A percentile compares a stretch with the other conserved stretches of the same genome.
Conservation (phyloP, 345 rosid genomes). For the Cochlearia excelsa region DNA sequence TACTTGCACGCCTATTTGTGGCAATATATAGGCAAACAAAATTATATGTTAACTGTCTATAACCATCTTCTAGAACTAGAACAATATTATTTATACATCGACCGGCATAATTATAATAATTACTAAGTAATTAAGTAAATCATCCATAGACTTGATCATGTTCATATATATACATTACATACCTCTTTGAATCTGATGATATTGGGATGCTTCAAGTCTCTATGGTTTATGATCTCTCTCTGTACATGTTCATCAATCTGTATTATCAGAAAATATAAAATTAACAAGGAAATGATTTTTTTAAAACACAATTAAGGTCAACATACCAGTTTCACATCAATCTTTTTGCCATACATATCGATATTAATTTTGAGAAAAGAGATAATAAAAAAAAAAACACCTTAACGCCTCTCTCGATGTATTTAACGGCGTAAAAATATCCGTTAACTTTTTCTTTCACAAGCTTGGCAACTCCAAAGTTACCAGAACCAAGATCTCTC, state of each 20-base stretch:
- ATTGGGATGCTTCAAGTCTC: constrained; percentile 84
- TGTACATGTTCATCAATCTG: constrained; percentile 96
- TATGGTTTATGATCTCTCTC: constrained; percentile 93
- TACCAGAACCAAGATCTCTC: constrained; percentile 85
- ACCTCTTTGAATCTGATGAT: constrained; percentile 87
- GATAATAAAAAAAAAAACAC: constrained; percentile 27
- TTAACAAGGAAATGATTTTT: not conserved
- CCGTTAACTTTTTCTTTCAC: constrained; percentile 59
- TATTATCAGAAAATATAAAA: constrained; percentile 11
- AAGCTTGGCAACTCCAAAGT: constrained; percentile 87
- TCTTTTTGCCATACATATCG: not conserved
- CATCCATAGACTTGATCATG: too few relatives aligned
- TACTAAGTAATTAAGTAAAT: too few relatives aligned
- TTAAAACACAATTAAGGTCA: not conserved
- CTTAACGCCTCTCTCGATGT: constrained; percentile 81
- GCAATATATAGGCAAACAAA: too few relatives aligned
- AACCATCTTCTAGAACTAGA: too few relatives aligned
- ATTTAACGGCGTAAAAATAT: constrained; percentile 71
- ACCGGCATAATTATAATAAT: too few relatives aligned
- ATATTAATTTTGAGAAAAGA: too few relatives aligned
- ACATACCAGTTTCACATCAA: constrained; percentile 3
- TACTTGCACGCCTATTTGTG: too few relatives aligned
- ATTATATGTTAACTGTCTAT: too few relatives aligned
- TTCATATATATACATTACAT: not conserved
- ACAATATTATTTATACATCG: too few relatives aligned